Evolutionary conservation across 2,329 filamentous ascomycete genomes (phyloP), one percentile per base, ranked within the genome.

Genomic region (Xylaria sp.): DNA sequence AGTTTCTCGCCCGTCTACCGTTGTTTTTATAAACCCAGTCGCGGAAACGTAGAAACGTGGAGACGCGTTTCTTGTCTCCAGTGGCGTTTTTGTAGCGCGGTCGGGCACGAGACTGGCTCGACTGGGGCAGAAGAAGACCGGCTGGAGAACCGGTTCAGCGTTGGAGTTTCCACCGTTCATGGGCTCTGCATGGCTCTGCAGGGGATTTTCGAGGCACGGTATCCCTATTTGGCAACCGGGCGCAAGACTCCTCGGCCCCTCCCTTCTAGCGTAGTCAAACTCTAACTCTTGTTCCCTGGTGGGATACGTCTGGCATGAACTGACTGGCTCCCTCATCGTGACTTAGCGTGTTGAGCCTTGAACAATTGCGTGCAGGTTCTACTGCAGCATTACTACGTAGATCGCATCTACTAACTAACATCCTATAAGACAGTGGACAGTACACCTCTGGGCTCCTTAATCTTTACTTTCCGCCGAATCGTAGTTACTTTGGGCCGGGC

Each of bases 81-180:
- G 62, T 51, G 62, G 50, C 42, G 47, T 58, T 66, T 66, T 69
- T 42, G 55, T 37, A 57, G 29, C 35, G 9, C 50, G 62, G 69
- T 70, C 42, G 69, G 69, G 29, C 62, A 70, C 69, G 69, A 70
- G 62, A 51, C 65, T 42, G n/a, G n/a, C n/a, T n/a, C n/a, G n/a
- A n/a, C 29, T 64, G 44, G 29, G 42, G 37, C 16, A 57, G 29
- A 51, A 47, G n/a, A 47, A 47, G 8, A 18, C 13, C 8, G 23
- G 18, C 55, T 58, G 37, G 55, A 27, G 35, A 42, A 50, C 27
- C 40, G 32, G 51, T 27, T 58, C 58, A 47, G 32, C 13, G 47
- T 40, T 27, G 44, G n/a, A 29, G 66, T 68, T 65, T 58, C 57
- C 35, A 59, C 63, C 35, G 62, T 59, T 62, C 54, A 54, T 60